Base-by-base conservation (phyloP, 495 filamentous ascomycete species). In the Penicillium nucicola region DNA sequence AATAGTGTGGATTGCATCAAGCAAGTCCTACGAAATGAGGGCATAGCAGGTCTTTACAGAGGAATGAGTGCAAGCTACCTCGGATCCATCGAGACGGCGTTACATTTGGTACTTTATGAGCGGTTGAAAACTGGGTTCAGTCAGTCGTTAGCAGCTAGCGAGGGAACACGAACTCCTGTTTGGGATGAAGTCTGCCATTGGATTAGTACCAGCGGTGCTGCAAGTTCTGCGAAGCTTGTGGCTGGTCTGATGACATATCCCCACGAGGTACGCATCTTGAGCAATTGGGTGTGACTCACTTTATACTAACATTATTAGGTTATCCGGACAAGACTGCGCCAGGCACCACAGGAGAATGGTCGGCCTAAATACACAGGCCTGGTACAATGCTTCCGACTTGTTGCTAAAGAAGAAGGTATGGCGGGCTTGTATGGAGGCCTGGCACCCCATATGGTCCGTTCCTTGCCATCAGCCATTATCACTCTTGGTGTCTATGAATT, bases 401-500 rank as follows among this genome's bases (percentile, higher is more conserved):
- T 95, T 49, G 88, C 81, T 65, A 88, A 87, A 58, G 88, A 95
- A 64, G 90, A 96, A 71, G 88, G 90, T 25, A 77, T 93, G 70
- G 76, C 80, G 2, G 86, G 82, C 7, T 69, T 96, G 45, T 96
- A 96, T 60, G 90, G 90, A 47, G 91, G 90, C 12, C 68, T 96
- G 60, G 90, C 88, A 23, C 89, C 90, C 19, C 90, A 96, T 64
- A 83, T 96, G 58, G 75, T 92, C 53, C 81, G 90, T 31, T 90
- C 90, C 11, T 89, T 96, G 3, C 90, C 90, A 5, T 90, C 87
- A 42, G 90, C 90, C 11, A 87, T 87, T 43, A 92, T 96, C 62
- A 95, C 92, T 77, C 92, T 95, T 58, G 89, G 89, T 50, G 91
- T 90, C 67, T 96, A 95, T 66, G 90, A 95, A 67, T 83, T 80